These are phyloP conservation scores for Tilletia caries DNA, from an alignment of 1,284 basidiomycete genomes.

Conservation along the genomic window DNA sequence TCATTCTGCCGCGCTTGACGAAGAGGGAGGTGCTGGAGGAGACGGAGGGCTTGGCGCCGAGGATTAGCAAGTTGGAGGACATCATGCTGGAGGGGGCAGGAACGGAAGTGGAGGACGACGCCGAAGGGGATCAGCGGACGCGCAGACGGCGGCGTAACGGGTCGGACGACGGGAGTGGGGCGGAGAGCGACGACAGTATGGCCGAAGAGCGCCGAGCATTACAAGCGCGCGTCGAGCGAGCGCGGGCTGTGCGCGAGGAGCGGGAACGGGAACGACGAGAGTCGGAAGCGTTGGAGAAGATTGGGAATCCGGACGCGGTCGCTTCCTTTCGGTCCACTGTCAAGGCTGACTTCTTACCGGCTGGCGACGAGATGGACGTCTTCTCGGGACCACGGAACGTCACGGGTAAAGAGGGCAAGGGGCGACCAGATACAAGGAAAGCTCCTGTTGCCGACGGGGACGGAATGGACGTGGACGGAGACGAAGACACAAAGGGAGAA, in stretches of 20 bases:
- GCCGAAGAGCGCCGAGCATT: background rate
- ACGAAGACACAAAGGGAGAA: constrained; percentile 4
- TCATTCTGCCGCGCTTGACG: constrained; percentile 84
- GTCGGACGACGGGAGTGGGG: background rate
- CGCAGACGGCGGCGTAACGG: background rate
- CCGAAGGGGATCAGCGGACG: too few species aligned
- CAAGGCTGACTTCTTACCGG: constrained; percentile 6
- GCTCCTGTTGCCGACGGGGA: constrained; percentile 15
- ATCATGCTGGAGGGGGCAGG: background rate
- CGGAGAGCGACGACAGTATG: constrained; percentile 13
- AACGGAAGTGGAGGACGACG: background rate
- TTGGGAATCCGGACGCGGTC: too few species aligned
- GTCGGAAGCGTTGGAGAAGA: background rate
- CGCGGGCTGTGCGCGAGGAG: background rate
- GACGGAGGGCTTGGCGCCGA: constrained; percentile 70
- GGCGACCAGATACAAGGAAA: background rate
- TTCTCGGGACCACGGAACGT: background rate
- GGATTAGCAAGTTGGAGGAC: constrained; percentile 68
- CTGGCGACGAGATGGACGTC: background rate
- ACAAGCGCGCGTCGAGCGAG: constrained; percentile 7
- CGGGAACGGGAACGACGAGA: background rate
- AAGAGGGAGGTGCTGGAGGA: constrained; percentile 86
- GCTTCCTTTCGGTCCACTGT: background rate
- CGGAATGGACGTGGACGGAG: background rate
- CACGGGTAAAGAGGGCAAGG: constrained; percentile 2